phyloP scores from a whole-genome alignment of 108 stramenopile genomes.

The Thalassiosira profunda region DNA sequence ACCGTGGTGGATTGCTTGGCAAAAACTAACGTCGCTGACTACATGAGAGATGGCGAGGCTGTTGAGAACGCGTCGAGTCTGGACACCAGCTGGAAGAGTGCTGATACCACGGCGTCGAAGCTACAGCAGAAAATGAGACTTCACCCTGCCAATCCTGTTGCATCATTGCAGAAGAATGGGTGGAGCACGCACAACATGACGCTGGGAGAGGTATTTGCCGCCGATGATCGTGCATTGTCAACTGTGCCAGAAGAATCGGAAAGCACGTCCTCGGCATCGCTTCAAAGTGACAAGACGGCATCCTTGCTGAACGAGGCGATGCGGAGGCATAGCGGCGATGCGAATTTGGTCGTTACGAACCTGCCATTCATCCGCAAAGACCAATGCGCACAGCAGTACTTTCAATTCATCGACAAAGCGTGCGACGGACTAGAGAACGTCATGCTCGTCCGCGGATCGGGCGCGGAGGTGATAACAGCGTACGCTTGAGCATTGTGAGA shows the following conservation, averaged over 20 bases:
- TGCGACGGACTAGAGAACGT: slow-evolving; percentile 54
- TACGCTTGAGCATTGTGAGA: no score
- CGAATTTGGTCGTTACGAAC: slow-evolving; percentile 84
- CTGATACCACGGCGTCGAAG: background rate
- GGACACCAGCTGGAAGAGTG: background rate
- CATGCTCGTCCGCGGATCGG: slow-evolving; percentile 73
- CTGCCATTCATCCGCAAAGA: slow-evolving; percentile 60
- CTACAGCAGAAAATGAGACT: background rate
- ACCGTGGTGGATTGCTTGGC: slow-evolving; percentile 44
- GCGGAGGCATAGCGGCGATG: slow-evolving; percentile 44
- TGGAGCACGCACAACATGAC: slow-evolving; percentile 52
- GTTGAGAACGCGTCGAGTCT: slow-evolving; percentile 10
- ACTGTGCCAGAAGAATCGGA: background rate
- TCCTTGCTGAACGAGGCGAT: slow-evolving; percentile 60
- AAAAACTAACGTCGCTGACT: slow-evolving; percentile 42
- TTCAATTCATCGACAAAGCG: slow-evolving; percentile 60
- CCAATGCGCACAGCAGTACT: slow-evolving; percentile 49
- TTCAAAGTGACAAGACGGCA: slow-evolving; percentile 20
- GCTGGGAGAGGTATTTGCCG: slow-evolving; percentile 43
- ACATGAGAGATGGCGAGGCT: slow-evolving; percentile 49
- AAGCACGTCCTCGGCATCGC: background rate
- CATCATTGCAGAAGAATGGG: slow-evolving; percentile 35
- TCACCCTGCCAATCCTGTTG: slow-evolving; percentile 21
- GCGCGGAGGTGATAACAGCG: slow-evolving; percentile 74
- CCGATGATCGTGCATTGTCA: background rate